These are phyloP conservation scores for Picochlorum costavermella DNA, from an alignment of 139 green algal genomes.

Conservation along the genomic window DNA sequence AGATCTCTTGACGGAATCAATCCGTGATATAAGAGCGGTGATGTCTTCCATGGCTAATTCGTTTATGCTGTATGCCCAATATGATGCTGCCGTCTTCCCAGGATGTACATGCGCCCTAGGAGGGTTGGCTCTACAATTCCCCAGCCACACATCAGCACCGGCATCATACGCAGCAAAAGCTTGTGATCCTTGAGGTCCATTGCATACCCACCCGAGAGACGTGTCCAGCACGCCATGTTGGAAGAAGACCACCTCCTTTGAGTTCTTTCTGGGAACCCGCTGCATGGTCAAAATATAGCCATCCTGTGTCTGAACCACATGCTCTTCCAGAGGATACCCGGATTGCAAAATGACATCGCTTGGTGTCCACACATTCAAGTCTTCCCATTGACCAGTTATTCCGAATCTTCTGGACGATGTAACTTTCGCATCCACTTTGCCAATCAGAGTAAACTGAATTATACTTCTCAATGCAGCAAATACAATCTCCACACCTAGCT, in stretches of 20 bases:
- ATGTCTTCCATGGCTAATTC: constrained; percentile 72
- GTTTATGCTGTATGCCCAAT: constrained; percentile 85
- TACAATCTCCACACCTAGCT: constrained; percentile 40
- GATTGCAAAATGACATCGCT: constrained; percentile 34
- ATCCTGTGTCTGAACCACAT: constrained; percentile 56
- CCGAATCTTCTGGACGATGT: background rate
- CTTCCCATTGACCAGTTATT: constrained; percentile 18
- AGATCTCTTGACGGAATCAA: constrained; percentile 70
- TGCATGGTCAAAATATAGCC: constrained; percentile 78
- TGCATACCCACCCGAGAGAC: constrained; percentile 74
- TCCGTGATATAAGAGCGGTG: constrained; percentile 57
- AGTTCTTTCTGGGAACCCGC: constrained; percentile 59
- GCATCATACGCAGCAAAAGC: constrained; percentile 82
- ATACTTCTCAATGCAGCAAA: constrained; percentile 38
- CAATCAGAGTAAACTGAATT: constrained; percentile 23
- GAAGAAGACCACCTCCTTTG: constrained; percentile 72
- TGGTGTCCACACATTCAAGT: constrained; percentile 23
- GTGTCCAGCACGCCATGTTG: constrained; percentile 86
- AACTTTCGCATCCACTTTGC: constrained; percentile 6
- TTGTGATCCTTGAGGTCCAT: constrained; percentile 65
- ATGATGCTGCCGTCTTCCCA: constrained; percentile 22
- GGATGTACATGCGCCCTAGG: constrained; percentile 47
- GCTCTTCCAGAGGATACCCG: constrained; percentile 56
- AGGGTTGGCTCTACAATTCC: constrained; percentile 69
- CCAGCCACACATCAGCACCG: constrained; percentile 87